Percentiles rank a stretch among this genome's conserved stretches.
phyloP scores from a whole-genome alignment of 345 rosid genomes.

The Hibiscus trionum region DNA sequence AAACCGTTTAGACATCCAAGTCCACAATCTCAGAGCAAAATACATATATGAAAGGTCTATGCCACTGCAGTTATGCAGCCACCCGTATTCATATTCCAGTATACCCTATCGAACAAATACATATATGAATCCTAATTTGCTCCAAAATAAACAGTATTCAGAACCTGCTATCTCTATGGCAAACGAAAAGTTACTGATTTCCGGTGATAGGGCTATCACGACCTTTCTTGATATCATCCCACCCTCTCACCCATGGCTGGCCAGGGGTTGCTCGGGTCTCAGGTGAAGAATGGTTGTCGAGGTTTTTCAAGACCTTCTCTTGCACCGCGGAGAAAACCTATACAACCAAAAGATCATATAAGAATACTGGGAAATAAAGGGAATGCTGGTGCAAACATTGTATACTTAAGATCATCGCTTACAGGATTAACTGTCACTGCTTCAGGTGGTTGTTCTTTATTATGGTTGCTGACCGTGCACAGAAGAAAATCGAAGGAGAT shows the following conservation, averaged over 20 bases:
- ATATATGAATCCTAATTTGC: not conserved
- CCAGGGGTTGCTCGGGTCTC: slow-evolving; percentile 57
- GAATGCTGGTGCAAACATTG: not conserved
- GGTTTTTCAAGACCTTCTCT: slow-evolving; percentile 55
- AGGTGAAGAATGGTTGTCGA: slow-evolving; percentile 40
- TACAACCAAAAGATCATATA: slow-evolving; percentile 2
- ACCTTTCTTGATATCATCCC: slow-evolving; percentile 65
- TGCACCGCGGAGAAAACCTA: slow-evolving; percentile 70
- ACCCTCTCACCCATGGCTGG: slow-evolving; percentile 67
- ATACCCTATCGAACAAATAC: not conserved
- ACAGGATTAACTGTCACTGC: slow-evolving; percentile 61
- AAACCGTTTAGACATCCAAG: too few relatives aligned
- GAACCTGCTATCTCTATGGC: not conserved
- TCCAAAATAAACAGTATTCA: not conserved
- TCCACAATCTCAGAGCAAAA: too few relatives aligned
- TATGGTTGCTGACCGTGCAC: too few relatives aligned
- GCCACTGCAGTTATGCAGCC: not conserved
- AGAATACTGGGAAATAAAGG: not conserved
- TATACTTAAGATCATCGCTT: slow-evolving; percentile 16
- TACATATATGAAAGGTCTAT: too few relatives aligned
- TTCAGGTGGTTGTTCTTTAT: slow-evolving; percentile 87
- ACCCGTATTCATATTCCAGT: not conserved
- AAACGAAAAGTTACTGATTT: slow-evolving; percentile 37
- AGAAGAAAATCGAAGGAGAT: too few relatives aligned
- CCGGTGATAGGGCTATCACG: slow-evolving; percentile 41